Evolutionary conservation across 2,329 filamentous ascomycete species (phyloP), one percentile per base, ranked within the genome.

Genomic region (Alternaria rosae): DNA sequence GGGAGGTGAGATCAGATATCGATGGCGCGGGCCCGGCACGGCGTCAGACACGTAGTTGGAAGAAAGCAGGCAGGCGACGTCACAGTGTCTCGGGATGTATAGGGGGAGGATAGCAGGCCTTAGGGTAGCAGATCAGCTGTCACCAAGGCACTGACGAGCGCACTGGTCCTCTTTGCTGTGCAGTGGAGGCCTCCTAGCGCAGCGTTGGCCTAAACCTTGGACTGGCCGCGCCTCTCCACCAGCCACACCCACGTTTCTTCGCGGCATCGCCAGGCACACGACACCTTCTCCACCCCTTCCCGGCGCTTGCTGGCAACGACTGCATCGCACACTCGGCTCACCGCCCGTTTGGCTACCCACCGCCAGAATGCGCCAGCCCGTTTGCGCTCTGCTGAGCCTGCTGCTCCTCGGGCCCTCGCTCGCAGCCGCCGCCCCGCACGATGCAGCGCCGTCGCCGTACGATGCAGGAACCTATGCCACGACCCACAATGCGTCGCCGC

Each of bases 341-440:
- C 23, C 11, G 50, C 23, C n/a, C 13, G 50, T 15, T 21, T 35
- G 23, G 7, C 35, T 15, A 2, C 32, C 11, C 32, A 28, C 12
- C 10, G n/a, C 48, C 68, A 56, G 65, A 57, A 78, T 78, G 76
- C 75, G 73, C 69, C 69, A 59, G 62, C 59, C 65, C 73, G 32
- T 63, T 70, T 62, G 53, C 73, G 45, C 62, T 70, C 61, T 71
- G 17, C 64, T 77, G 61, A 65, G 66, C 66, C 65, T 78, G 65
- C 69, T 79, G 67, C 70, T 78, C 45, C 65, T 77, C 56, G 64
- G 57, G 50, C 70, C 76, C 28, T 70, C 71, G 45, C 69, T 74
- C 38, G 57, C 67, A 20, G 43, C 65, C 32, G 72, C 77, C 67
- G 76, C 74, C 72, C 77, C 77, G 67, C 76, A 76, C 59, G 66